These are phyloP conservation scores for Talaromyces ruber DNA, from an alignment of 495 filamentous ascomycete species.

Conservation along the genomic window DNA sequence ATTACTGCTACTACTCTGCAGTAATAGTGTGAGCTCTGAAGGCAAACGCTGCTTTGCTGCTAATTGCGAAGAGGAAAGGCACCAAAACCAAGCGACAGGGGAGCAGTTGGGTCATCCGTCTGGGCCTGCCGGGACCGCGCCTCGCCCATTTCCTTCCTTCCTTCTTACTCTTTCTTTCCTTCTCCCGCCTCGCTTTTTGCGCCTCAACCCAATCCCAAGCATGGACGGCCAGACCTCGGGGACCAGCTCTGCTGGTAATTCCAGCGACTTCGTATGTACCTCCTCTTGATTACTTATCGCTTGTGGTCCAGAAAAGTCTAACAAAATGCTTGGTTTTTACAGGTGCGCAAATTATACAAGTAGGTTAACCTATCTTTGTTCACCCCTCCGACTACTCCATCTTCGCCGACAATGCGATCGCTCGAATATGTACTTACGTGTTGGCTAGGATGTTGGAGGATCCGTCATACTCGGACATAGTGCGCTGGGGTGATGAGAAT, in stretches of 20 bases:
- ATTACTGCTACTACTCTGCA: too few species aligned
- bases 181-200: slow-evolving; percentile 13
- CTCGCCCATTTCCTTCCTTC: slow-evolving; percentile 6
- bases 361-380: slow-evolving; percentile 37
- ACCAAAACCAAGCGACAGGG: background rate
- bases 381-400: slow-evolving; percentile 3
- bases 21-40: too few species aligned
- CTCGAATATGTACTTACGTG: slow-evolving; percentile 16
- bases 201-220: background rate
- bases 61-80: background rate
- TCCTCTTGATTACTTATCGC: too few species aligned
- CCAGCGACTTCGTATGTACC: slow-evolving; percentile 77
- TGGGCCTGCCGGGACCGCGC: slow-evolving; percentile 2
- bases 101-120: slow-evolving; percentile 1
- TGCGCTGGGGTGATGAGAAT: slow-evolving; percentile 89
- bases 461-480: slow-evolving; percentile 82
- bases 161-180: slow-evolving; percentile 14
- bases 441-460: slow-evolving; percentile 87
- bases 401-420: slow-evolving; percentile 7
- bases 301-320: background rate
- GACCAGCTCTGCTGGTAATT: slow-evolving; percentile 54
- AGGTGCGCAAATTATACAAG: slow-evolving; percentile 99
- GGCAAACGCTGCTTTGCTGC: too few species aligned
- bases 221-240: slow-evolving; percentile 36
- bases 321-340: slow-evolving; percentile 19